A percentile compares a stretch with the other conserved stretches of the same genome.
Conservation (phyloP, 345 rosid genomes). For the Bretschneidera sinensis region DNA sequence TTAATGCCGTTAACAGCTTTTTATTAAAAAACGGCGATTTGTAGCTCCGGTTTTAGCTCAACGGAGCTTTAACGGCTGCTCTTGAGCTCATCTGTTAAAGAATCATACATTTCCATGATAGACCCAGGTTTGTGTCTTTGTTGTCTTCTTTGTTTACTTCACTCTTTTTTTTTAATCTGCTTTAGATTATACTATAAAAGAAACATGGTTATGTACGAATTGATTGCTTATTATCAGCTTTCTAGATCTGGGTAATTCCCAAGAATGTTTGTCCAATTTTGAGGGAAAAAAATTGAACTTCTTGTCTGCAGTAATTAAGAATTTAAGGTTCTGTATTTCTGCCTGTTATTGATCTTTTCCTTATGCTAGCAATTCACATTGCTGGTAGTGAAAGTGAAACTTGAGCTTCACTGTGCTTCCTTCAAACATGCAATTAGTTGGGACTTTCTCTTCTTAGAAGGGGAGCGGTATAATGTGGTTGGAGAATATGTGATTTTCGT, state of each 20-base stretch:
- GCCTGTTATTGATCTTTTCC: neutral
- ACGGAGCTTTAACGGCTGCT: neutral
- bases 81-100: neutral
- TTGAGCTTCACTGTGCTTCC: too few relatives aligned
- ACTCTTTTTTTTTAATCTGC: too few relatives aligned
- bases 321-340: too few relatives aligned
- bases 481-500: neutral
- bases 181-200: too few relatives aligned
- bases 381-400: neutral
- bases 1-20: neutral
- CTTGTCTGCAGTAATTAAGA: too few relatives aligned
- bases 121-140: neutral
- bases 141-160: neutral
- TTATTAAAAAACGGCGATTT: neutral
- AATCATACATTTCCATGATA: neutral
- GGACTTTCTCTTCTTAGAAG: neutral
- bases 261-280: neutral
- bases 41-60: neutral
- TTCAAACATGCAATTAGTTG: neutral
- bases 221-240: neutral
- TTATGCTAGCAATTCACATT: neutral
- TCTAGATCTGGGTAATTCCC: conserved; percentile 18
- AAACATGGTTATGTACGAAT: too few relatives aligned
- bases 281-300: neutral
- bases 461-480: neutral